A percentile compares a stretch with the other conserved stretches of the same genome.
phyloP scores from a whole-genome alignment of 1,284 basidiomycete genomes.

The Tilletia horrida region DNA sequence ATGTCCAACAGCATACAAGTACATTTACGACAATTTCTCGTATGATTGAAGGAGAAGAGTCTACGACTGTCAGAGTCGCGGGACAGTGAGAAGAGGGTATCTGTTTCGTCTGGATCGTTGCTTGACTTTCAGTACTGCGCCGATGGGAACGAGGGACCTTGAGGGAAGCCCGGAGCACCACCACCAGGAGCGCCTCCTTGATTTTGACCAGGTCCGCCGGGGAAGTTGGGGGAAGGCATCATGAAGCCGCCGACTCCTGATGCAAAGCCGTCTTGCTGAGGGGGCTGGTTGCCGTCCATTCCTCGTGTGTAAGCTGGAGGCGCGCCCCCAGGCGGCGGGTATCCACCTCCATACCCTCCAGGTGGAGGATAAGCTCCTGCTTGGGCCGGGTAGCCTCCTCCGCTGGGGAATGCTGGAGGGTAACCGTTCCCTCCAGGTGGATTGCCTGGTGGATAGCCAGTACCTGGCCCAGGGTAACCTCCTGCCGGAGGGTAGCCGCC shows the following conservation, averaged over 20 bases:
- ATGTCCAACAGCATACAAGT: no score
- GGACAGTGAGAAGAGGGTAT: no score
- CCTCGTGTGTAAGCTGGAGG: neutral
- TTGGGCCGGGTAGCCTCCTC: neutral
- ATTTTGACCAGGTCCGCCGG: neutral
- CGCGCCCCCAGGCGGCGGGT: neutral
- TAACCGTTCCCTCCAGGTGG: neutral
- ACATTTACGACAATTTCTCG: no score
- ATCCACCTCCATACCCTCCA: neutral
- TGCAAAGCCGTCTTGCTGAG: neutral
- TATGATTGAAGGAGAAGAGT: no score
- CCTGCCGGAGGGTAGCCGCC: constrained; percentile 23
- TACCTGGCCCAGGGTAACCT: neutral
- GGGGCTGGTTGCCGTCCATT: neutral
- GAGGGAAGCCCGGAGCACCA: neutral
- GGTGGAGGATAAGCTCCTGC: constrained; percentile 1
- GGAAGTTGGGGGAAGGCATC: constrained; percentile 2
- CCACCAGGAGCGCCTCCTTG: neutral
- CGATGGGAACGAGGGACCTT: constrained; percentile 8
- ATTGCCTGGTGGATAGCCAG: neutral
- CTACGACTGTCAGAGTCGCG: no score
- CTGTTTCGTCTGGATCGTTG: no score
- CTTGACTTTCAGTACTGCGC: neutral
- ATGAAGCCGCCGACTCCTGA: constrained; percentile 11
- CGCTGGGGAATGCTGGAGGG: neutral